A percentile compares a stretch with the other conserved stretches of the same genome.
Conservation (phyloP, 768 basidiomycete genomes). For the Pulveroboletus sp. region DNA sequence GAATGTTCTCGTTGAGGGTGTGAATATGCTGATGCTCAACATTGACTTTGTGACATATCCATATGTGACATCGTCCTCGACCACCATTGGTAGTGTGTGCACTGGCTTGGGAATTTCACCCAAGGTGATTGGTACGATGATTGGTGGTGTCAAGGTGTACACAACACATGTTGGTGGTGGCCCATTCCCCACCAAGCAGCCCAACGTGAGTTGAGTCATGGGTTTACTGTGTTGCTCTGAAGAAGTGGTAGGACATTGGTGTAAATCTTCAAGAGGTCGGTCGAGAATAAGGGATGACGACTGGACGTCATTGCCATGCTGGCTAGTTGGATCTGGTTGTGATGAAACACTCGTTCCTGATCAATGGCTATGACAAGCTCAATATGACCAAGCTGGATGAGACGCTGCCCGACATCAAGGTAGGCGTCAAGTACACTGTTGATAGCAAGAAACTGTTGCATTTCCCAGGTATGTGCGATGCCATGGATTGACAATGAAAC, state of each 20-base stretch:
- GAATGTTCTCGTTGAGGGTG: slow-evolving; percentile 90
- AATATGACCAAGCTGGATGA: slow-evolving; percentile 98
- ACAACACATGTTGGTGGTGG: slow-evolving; percentile 99
- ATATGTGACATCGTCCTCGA: slow-evolving; percentile 93
- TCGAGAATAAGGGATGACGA: slow-evolving; percentile 87
- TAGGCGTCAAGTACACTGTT: slow-evolving; percentile 78
- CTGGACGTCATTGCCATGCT: slow-evolving; percentile 88
- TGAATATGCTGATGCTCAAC: slow-evolving; percentile 98
- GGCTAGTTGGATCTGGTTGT: slow-evolving; percentile 98
- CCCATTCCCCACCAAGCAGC: slow-evolving; percentile 95
- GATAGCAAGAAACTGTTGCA: slow-evolving; percentile 76
- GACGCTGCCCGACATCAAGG: slow-evolving; percentile 78
- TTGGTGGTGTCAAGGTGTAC: slow-evolving; percentile 97
- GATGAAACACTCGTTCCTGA: slow-evolving; percentile 84
- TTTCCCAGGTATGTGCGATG: slow-evolving; percentile 76
- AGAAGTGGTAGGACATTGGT: slow-evolving; percentile 60
- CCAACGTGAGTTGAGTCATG: slow-evolving; percentile 57
- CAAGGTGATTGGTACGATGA: slow-evolving; percentile 73
- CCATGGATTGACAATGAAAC: not conserved
- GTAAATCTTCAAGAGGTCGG: slow-evolving; percentile 92
- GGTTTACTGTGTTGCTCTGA: not conserved
- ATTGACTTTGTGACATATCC: slow-evolving; percentile 98
- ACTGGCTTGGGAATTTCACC: slow-evolving; percentile 98
- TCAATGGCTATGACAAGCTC: slow-evolving; percentile 99
- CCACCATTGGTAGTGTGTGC: slow-evolving; percentile 91